These are phyloP conservation scores for Knoxdaviesia capensis DNA, from an alignment of 2,329 filamentous ascomycete genomes.

Conservation along the genomic window DNA sequence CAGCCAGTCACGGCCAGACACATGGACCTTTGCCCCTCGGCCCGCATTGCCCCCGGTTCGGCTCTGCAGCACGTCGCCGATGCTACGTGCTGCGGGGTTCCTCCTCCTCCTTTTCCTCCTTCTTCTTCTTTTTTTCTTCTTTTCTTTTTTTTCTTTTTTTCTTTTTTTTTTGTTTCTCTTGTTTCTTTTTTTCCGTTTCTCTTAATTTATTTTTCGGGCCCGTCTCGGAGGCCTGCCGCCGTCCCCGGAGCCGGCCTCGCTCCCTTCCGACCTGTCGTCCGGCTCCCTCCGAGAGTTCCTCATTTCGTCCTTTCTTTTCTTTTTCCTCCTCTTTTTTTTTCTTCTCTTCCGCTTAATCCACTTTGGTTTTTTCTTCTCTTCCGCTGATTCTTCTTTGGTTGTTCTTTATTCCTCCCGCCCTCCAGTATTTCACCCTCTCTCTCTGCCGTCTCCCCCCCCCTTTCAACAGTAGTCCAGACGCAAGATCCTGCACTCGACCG, in stretches of 20 bases:
- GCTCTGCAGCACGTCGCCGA: not conserved
- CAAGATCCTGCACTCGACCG: too few relatives aligned
- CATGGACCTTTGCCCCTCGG: not conserved
- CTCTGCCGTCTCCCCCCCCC: not conserved
- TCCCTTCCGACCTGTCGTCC: not conserved
- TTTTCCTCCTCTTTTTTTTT: not conserved
- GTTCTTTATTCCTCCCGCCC: not conserved
- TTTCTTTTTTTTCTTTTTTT: not conserved
- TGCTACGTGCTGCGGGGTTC: not conserved
- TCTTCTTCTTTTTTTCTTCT: not conserved
- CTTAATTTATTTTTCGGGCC: not conserved
- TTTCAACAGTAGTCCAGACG: not conserved
- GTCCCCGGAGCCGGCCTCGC: not conserved
- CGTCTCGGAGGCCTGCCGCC: not conserved
- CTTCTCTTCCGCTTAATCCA: not conserved
- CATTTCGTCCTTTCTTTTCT: not conserved
- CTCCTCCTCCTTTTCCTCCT: not conserved
- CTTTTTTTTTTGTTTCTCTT: not conserved
- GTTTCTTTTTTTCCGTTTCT: not conserved
- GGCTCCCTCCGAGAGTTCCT: conserved; percentile 1
- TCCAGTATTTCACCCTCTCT: not conserved
- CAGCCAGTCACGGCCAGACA: too few relatives aligned
- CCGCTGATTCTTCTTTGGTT: not conserved
- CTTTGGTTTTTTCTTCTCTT: not conserved
- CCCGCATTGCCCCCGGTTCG: not conserved